Base-by-base conservation (phyloP, 768 basidiomycete genomes). In the Dioszegia crocea region DNA sequence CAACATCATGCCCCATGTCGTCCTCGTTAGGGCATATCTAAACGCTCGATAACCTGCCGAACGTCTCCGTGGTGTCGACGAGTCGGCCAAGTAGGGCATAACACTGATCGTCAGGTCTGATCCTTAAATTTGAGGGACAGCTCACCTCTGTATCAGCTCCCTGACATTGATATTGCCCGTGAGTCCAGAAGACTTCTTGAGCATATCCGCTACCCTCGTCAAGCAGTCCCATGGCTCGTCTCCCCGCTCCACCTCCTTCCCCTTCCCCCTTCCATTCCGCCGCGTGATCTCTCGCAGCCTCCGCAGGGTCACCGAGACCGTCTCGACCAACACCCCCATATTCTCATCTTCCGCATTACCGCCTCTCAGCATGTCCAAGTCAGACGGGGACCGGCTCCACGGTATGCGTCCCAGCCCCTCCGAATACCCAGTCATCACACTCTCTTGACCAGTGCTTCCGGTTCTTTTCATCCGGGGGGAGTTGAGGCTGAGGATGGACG, bases 11-110 rank as follows among this genome's bases (percentile, higher is more conserved):
- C 83, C 82, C 45, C 91, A 86, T 0, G 85, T 84, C n/a, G 86
- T 81, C 0, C 79, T 69, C 66, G 92, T 90, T 3, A 91, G 83
- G 5, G 93, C 79, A 68, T 92, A 86, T 19, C 94, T 84, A 17
- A 97, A 80, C 1, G 93, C 80, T 41, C 91, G 82, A 76, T 94
- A 98, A 0, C 87, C 88, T 1, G 85, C 84, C 11, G 92, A 85
- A 38, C 91, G 84, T 65, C 87, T 84, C 48, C 86, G 83, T 59
- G 85, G 86, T 1, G 86, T 84, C 10, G 83, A 83, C 27, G 78
- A 79, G 68, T 96, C 93, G n/a, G 86, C 82, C 12, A 97, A 81
- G 27, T 84, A 85, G 10, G 88, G 86, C 40, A 87, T 78, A n/a
- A 88, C 80, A 17, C 94, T 97, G 72, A 11, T 56, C 21, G 4